phyloP scores from a whole-genome alignment of 2,329 filamentous ascomycete genomes.

The Hansfordia pulvinata region DNA sequence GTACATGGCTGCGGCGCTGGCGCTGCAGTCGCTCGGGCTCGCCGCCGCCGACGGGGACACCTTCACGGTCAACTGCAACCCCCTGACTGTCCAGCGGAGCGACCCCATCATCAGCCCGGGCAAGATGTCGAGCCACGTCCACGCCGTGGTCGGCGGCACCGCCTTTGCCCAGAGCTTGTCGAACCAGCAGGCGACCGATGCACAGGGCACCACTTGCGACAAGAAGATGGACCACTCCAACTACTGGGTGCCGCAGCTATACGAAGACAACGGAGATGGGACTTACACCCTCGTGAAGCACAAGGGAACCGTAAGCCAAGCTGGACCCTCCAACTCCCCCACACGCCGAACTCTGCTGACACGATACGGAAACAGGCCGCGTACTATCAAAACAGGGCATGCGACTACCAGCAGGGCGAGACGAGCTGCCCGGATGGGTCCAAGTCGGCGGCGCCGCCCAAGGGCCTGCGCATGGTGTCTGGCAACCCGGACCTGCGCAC shows the following conservation, averaged over 20 bases:
- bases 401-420: slow-evolving; percentile 21
- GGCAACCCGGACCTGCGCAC: slow-evolving; percentile 40
- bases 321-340: no score
- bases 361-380: no score
- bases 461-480: slow-evolving; percentile 55
- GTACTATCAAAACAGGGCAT: no score
- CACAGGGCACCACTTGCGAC: slow-evolving; percentile 51
- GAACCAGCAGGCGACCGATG: slow-evolving; percentile 34
- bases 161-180: slow-evolving; percentile 41
- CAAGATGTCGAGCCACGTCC: slow-evolving; percentile 37
- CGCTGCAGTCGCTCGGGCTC: slow-evolving; percentile 5
- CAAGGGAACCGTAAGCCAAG: no score
- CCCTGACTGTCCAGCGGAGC: slow-evolving; percentile 25
- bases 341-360: no score
- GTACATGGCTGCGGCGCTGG: neutral
- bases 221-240: slow-evolving; percentile 49
- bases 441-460: no score
- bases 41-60: no score
- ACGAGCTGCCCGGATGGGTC: slow-evolving; percentile 27
- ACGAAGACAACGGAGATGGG: slow-evolving; percentile 36
- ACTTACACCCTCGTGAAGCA: slow-evolving; percentile 38
- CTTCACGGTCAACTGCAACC: no score
- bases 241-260: slow-evolving; percentile 54
- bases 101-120: slow-evolving; percentile 48
- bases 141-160: slow-evolving; percentile 49